These are phyloP conservation scores for Hylodesmum podocarpum DNA, from an alignment of 306 rosid species.

Conservation along the genomic window DNA sequence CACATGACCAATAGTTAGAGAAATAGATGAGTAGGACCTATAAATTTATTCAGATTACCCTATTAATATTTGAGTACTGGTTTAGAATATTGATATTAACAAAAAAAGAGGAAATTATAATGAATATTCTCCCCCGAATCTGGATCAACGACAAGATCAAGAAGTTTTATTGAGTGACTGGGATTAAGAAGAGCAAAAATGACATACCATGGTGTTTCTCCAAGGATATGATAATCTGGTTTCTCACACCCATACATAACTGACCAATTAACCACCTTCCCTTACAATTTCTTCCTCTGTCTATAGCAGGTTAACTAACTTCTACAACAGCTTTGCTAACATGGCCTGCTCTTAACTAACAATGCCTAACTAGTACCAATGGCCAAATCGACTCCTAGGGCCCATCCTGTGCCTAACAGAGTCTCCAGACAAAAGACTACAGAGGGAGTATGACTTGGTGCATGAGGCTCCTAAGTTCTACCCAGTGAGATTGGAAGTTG, in stretches of 20 bases:
- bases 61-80: no score
- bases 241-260: background rate
- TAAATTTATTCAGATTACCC: no score
- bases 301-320: background rate
- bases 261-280: background rate
- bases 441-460: background rate
- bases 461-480: no score
- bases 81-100: no score
- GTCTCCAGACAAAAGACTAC: background rate
- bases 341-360: background rate
- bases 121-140: no score
- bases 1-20: no score
- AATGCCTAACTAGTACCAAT: background rate
- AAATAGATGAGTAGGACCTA: no score
- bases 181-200: background rate
- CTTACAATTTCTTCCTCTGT: background rate
- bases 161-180: no score
- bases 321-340: background rate
- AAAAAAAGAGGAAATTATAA: no score
- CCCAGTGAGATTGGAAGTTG: no score
- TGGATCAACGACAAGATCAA: no score
- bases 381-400: background rate
- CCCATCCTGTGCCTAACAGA: background rate
- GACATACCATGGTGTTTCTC: background rate
- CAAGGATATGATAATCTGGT: background rate